Evolutionary conservation across 1,284 basidiomycete species (phyloP).

Genomic region (Ganoderma meredithae): DNA sequence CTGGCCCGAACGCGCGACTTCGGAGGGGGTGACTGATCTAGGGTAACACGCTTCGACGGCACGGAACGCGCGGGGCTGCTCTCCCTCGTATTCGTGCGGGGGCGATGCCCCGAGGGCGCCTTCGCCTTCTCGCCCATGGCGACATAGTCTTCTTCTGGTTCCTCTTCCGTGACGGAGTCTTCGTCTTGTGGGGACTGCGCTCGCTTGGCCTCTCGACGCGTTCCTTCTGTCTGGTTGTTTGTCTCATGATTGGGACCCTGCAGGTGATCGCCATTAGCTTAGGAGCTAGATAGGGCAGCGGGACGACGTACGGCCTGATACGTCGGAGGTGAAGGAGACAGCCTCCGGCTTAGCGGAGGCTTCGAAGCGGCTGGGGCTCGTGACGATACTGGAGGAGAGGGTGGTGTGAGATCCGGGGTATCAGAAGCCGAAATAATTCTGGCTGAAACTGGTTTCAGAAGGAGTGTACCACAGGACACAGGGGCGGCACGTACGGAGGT

Average conservation of each 20-base stretch:
- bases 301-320: conserved; percentile 14
- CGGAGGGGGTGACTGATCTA: conserved; percentile 25
- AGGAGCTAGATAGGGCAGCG: no score
- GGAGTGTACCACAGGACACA: conserved; percentile 16
- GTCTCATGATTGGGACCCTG: conserved; percentile 2
- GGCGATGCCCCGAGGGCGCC: conserved; percentile 22
- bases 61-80: conserved; percentile 24
- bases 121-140: conserved; percentile 31
- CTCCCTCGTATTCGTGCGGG: conserved; percentile 10
- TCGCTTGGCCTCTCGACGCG: conserved; percentile 17
- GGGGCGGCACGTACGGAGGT: conserved; percentile 60
- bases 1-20: conserved; percentile 11
- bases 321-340: conserved; percentile 13
- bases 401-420: conserved; percentile 34
- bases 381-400: conserved; percentile 25
- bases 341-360: conserved; percentile 21
- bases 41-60: conserved; percentile 31
- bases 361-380: conserved; percentile 17
- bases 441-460: conserved; percentile 35
- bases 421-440: conserved; percentile 38
- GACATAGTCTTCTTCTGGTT: conserved; percentile 35
- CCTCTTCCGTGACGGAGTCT: conserved; percentile 59
- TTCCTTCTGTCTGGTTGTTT: conserved; percentile 4
- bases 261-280: conserved; percentile 11
- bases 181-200: conserved; percentile 30